Evolutionary conservation across 2,329 filamentous ascomycete genomes (phyloP).

Genomic region (Penicillium sp.): DNA sequence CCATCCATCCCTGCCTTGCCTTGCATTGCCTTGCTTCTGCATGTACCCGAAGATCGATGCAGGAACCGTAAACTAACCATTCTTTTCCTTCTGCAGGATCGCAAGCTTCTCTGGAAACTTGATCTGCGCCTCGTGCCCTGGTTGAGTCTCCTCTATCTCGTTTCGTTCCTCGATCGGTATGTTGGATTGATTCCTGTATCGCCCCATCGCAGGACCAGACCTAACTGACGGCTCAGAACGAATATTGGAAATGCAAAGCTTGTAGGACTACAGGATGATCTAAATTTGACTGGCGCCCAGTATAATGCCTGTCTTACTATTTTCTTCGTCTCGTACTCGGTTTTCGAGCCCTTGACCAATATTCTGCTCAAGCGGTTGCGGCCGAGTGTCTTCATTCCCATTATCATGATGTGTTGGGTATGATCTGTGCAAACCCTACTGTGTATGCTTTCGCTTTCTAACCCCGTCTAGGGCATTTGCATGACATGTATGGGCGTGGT

Average conservation of each 20-base stretch:
- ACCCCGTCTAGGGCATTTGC: conserved; percentile 42
- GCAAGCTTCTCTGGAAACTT: conserved; percentile 49
- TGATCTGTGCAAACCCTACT: no score
- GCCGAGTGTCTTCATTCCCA: conserved; percentile 78
- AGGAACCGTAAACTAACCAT: not conserved
- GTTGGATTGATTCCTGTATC: not conserved
- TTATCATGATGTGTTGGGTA: conserved; percentile 71
- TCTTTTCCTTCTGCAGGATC: conserved; percentile 38
- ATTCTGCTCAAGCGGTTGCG: conserved; percentile 75
- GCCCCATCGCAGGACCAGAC: no score
- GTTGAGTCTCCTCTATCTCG: conserved; percentile 52
- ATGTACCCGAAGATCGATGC: not conserved
- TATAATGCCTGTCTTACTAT: conserved; percentile 80
- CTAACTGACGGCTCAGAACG: conserved; percentile 47
- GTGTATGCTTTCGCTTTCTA: not conserved
- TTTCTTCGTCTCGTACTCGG: conserved; percentile 83
- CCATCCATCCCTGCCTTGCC: not conserved
- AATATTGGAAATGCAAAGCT: conserved; percentile 77
- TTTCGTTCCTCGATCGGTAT: conserved; percentile 46
- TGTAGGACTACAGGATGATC: conserved; percentile 60
- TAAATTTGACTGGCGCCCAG: conserved; percentile 65
- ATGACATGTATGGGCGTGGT: conserved; percentile 53
- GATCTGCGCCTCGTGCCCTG: conserved; percentile 52
- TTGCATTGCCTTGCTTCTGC: not conserved
- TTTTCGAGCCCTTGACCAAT: conserved; percentile 78